A percentile compares a stretch with the other conserved stretches of the same genome.
These are phyloP conservation scores for Lachnellula cervina DNA, from an alignment of 2,329 filamentous ascomycete genomes.

Conservation along the genomic window DNA sequence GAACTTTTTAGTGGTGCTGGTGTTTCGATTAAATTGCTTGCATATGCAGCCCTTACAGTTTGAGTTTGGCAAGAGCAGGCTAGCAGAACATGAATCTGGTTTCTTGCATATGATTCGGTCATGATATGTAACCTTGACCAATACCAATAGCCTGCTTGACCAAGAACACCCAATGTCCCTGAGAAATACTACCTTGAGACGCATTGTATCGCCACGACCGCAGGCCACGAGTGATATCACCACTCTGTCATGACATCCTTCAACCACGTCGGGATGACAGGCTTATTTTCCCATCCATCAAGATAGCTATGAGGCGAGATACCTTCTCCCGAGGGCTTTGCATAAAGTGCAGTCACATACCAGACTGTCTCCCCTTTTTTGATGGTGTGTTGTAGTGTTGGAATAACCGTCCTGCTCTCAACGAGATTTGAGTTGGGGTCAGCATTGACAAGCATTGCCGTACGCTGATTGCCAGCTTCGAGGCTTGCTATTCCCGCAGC, in stretches of 20 bases:
- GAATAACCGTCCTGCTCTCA: constrained; percentile 66
- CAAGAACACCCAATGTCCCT: not conserved
- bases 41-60: not conserved
- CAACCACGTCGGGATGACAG: constrained; percentile 57
- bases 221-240: not conserved
- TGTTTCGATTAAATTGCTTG: not conserved
- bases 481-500: constrained; percentile 53
- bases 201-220: not conserved
- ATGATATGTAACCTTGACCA: not conserved
- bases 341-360: constrained; percentile 69
- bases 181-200: too few relatives aligned
- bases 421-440: constrained; percentile 77
- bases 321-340: constrained; percentile 54
- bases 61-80: not conserved
- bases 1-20: too few relatives aligned
- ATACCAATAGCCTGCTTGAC: not conserved
- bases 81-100: not conserved
- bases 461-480: constrained; percentile 32
- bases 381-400: constrained; percentile 61
- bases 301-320: constrained; percentile 50
- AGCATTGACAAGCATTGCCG: constrained; percentile 64
- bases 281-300: constrained; percentile 55
- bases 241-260: constrained; percentile 28
- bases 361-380: constrained; percentile 53
- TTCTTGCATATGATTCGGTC: not conserved